Base-by-base conservation (phyloP, 495 filamentous ascomycete genomes). In the Lentithecium fluviatile region DNA sequence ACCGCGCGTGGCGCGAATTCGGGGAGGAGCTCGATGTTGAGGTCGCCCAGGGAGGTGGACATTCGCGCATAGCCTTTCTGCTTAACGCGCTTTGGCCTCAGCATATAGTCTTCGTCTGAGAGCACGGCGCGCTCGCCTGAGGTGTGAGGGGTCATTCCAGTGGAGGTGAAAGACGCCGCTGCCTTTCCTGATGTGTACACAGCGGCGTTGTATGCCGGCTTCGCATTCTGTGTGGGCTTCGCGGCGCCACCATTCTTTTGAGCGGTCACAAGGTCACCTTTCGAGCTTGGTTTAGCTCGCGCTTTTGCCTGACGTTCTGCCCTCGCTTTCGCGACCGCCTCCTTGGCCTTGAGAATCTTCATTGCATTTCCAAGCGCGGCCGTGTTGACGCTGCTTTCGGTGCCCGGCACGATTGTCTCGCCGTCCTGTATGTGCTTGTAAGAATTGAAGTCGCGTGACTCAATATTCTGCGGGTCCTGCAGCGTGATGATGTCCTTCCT, bases 401-500 rank as follows among this genome's bases (percentile, higher is more conserved):
- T 72, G 58, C 82, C 74, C 1, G 85, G 86, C 19, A 84, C 80
- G 0, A 84, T 83, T 2, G 79, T 84, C 54, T 85, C 81, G 10
- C 94, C 95, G 49, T 96, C 90, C 66, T 91, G 83, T 43, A 97
- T 72, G 69, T 92, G 92, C 64, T 95, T 91, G 79, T 96, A 99
- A 45, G 86, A 82, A 74, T 84, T 90, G 57, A 97, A 79, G 68
- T 99, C 88, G 68, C 95, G 75, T 47, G 83, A 83, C 46, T 85
- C 86, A 51, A 95, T 79, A 72, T 97, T 96, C 70, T 96, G 91
- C 26, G 94, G 95, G 73, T 99, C 95, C 72, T 99, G 94, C 6
- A 99, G 76, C 0, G 91, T 96, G 71, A 99, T 92, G 66, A 99
- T 93, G 71, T 99, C 94, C 67, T 88, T 90, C 55, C 95, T 83